These are phyloP conservation scores for Schoenoplectus tabernaemontani DNA, from an alignment of 202 grass and related monocot genomes.

Conservation along the genomic window DNA sequence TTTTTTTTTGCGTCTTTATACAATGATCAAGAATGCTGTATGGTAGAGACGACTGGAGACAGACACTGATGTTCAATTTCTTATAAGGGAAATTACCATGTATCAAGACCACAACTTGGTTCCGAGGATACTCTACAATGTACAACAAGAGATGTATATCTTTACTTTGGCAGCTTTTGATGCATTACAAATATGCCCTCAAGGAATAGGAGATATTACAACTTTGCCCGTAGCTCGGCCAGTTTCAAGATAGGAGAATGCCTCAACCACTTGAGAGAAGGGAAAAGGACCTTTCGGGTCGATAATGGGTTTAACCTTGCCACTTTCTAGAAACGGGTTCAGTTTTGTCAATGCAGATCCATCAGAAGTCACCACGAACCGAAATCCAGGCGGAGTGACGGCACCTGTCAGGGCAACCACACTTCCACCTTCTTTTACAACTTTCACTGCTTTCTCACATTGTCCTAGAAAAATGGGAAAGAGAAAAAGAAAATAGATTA, in stretches of 20 bases:
- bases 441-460: slow-evolving; percentile 65
- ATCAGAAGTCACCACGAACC: slow-evolving; percentile 76
- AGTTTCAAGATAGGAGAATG: slow-evolving; percentile 81
- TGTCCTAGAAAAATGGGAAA: slow-evolving; percentile 43
- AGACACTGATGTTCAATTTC: background rate
- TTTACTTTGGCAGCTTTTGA: background rate
- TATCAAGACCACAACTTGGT: background rate
- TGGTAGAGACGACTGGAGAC: no score
- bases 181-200: slow-evolving; percentile 2
- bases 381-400: slow-evolving; percentile 56
- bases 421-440: slow-evolving; percentile 67
- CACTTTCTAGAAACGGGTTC: slow-evolving; percentile 71
- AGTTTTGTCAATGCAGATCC: slow-evolving; percentile 55
- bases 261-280: slow-evolving; percentile 62
- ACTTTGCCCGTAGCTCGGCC: slow-evolving; percentile 69
- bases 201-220: slow-evolving; percentile 62
- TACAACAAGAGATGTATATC: background rate
- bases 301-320: slow-evolving; percentile 66
- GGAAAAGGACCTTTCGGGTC: slow-evolving; percentile 53
- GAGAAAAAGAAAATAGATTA: background rate
- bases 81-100: background rate
- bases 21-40: background rate
- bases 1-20: background rate
- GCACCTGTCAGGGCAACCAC: slow-evolving; percentile 67
- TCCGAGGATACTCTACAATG: background rate